phyloP scores from a whole-genome alignment of 257 asterid species.

The Anisodus tanguticus region DNA sequence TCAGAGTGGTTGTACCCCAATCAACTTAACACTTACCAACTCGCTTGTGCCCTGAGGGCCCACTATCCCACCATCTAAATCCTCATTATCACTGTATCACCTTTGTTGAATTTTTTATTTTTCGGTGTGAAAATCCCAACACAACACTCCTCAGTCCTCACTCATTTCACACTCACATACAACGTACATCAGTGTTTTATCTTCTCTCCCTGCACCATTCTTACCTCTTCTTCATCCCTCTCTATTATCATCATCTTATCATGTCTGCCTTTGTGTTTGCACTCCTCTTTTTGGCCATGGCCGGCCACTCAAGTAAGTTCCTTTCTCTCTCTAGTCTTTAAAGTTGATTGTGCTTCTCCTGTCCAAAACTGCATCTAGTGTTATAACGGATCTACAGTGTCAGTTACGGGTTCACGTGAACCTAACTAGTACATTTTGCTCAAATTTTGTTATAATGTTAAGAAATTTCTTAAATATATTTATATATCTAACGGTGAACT shows the following conservation, averaged over 20 bases:
- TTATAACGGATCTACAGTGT: neutral
- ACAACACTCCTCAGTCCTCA: constrained; percentile 15
- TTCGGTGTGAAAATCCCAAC: constrained; percentile 20
- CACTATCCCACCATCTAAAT: neutral
- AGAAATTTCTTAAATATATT: neutral
- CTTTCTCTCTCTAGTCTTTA: neutral
- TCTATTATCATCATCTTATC: constrained; percentile 9
- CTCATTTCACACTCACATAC: neutral
- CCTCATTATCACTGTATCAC: constrained; percentile 13
- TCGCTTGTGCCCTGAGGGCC: too few species aligned
- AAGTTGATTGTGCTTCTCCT: neutral
- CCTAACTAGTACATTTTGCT: too few species aligned
- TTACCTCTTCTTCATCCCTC: constrained; percentile 27
- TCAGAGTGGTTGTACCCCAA: too few species aligned
- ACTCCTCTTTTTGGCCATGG: constrained; percentile 67
- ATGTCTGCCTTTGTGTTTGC: constrained; percentile 49
- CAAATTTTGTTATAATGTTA: neutral
- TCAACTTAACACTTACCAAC: too few species aligned
- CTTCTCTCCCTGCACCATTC: neutral
- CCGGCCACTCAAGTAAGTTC: constrained; percentile 70
- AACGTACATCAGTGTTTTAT: neutral
- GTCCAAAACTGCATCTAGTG: neutral
- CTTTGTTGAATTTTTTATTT: constrained; percentile 26
- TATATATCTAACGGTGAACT: neutral
- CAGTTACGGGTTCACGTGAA: neutral